Evolutionary conservation across 1,284 basidiomycete genomes (phyloP).

Genomic region (Cyathus olla): DNA sequence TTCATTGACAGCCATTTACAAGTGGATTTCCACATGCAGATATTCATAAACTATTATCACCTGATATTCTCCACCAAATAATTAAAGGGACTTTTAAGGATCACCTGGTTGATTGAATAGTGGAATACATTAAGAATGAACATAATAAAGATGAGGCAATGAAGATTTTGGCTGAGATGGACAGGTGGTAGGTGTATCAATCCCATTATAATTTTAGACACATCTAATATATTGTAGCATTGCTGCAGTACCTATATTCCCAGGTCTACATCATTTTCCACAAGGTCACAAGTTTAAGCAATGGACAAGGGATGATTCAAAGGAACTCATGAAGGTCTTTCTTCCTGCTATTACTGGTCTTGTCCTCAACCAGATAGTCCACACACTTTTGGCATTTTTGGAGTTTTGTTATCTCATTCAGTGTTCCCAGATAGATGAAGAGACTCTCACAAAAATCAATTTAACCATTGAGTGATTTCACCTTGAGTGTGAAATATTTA

Average conservation of each 20-base stretch:
- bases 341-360: conserved; percentile 13
- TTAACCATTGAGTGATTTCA: conserved; percentile 39
- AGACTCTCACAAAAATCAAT: conserved; percentile 30
- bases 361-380: conserved; percentile 35
- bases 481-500: conserved; percentile 39
- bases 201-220: background rate
- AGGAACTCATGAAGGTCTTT: conserved; percentile 32
- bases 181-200: conserved; percentile 27
- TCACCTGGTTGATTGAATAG: conserved; percentile 48
- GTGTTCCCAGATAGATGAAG: conserved; percentile 17
- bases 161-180: conserved; percentile 41
- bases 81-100: conserved; percentile 54
- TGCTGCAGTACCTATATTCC: conserved; percentile 21
- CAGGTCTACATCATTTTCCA: conserved; percentile 23
- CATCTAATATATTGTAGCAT: conserved; percentile 11
- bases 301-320: conserved; percentile 34
- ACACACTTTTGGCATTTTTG: conserved; percentile 32
- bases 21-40: conserved; percentile 39
- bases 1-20: conserved; percentile 44
- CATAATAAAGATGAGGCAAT: conserved; percentile 17
- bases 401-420: conserved; percentile 49
- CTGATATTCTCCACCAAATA: conserved; percentile 52
- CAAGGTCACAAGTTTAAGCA: conserved; percentile 32
- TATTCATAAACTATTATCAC: conserved; percentile 45
- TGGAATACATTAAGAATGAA: conserved; percentile 31